A percentile compares a stretch with the other conserved stretches of the same genome.
phyloP scores from a whole-genome alignment of 805 yeast species.

The Tanozyma kutaoensis region DNA sequence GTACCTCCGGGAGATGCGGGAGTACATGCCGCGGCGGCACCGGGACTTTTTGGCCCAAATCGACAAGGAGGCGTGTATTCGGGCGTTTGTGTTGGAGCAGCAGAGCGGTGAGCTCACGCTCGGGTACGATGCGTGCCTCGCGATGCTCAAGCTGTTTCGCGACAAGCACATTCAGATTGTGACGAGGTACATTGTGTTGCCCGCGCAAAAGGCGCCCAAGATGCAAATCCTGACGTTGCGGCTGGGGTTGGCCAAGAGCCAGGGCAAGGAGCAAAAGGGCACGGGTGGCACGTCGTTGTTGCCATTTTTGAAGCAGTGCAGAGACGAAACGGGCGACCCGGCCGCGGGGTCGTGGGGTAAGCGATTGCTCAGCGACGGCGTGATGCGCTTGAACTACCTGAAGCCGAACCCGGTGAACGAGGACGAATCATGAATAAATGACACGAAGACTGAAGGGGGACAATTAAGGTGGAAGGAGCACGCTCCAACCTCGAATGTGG shows the following conservation, averaged over 20 bases:
- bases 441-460: too few relatives aligned
- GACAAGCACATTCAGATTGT: conserved; percentile 92
- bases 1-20: conserved; percentile 74
- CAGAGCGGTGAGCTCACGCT: conserved; percentile 36
- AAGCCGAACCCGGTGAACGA: conserved; percentile 27
- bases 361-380: conserved; percentile 48
- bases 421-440: conserved; percentile 9
- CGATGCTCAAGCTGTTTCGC: conserved; percentile 78
- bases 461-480: too few relatives aligned
- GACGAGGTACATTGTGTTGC: conserved; percentile 72
- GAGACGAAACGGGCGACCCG: conserved; percentile 90
- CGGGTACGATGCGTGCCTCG: conserved; percentile 80
- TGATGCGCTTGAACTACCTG: conserved; percentile 26
- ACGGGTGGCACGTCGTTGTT: conserved; percentile 91
- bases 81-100: conserved; percentile 46
- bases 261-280: conserved; percentile 52
- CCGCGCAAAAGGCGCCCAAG: conserved; percentile 44
- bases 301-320: conserved; percentile 87
- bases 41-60: conserved; percentile 57
- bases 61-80: conserved; percentile 41
- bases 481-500: too few relatives aligned
- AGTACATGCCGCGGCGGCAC: conserved; percentile 85
- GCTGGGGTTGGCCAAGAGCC: conserved; percentile 45
- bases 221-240: conserved; percentile 45
- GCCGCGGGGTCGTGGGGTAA: conserved; percentile 93